phyloP scores from a whole-genome alignment of 2,329 filamentous ascomycete species.

The Aspergillus glaucus region DNA sequence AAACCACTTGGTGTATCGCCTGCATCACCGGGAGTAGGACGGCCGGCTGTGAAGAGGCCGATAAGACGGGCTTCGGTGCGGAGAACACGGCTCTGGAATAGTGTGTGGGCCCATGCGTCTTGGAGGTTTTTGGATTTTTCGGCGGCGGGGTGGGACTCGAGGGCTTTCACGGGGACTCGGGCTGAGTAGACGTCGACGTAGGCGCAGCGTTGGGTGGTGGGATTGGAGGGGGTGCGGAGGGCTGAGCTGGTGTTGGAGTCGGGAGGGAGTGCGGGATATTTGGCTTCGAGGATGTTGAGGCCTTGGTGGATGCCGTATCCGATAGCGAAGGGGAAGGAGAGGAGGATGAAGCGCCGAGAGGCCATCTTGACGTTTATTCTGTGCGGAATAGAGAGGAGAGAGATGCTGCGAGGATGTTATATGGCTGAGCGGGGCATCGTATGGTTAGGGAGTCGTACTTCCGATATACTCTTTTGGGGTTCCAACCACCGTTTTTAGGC shows the following conservation, averaged over 20 bases:
- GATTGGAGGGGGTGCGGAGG: slow-evolving; percentile 10
- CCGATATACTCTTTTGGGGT: too few species aligned
- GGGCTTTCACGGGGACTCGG: slow-evolving; percentile 11
- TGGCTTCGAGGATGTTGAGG: slow-evolving; percentile 17
- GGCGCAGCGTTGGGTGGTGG: slow-evolving; percentile 15
- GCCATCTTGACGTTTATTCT: background rate
- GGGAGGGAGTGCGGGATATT: slow-evolving; percentile 18
- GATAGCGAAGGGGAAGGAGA: slow-evolving; percentile 7
- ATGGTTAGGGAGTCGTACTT: too few species aligned
- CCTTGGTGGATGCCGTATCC: slow-evolving; percentile 16
- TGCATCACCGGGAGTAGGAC: slow-evolving; percentile 14
- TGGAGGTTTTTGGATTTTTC: slow-evolving; percentile 7
- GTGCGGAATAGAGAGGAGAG: background rate
- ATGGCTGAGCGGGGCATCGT: background rate
- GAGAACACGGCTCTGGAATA: slow-evolving; percentile 13
- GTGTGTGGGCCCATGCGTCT: slow-evolving; percentile 17
- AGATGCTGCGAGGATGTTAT: background rate
- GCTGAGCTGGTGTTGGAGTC: slow-evolving; percentile 13
- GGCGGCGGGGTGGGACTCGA: slow-evolving; percentile 3
- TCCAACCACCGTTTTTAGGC: too few species aligned
- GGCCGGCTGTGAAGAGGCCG: slow-evolving; percentile 7
- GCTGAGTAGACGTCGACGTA: slow-evolving; percentile 22
- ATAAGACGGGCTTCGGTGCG: slow-evolving; percentile 12
- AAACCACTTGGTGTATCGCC: slow-evolving; percentile 11
- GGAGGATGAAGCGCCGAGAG: slow-evolving; percentile 5